phyloP scores from a whole-genome alignment of 495 filamentous ascomycete species.

The Lindgomyces ingoldianus region DNA sequence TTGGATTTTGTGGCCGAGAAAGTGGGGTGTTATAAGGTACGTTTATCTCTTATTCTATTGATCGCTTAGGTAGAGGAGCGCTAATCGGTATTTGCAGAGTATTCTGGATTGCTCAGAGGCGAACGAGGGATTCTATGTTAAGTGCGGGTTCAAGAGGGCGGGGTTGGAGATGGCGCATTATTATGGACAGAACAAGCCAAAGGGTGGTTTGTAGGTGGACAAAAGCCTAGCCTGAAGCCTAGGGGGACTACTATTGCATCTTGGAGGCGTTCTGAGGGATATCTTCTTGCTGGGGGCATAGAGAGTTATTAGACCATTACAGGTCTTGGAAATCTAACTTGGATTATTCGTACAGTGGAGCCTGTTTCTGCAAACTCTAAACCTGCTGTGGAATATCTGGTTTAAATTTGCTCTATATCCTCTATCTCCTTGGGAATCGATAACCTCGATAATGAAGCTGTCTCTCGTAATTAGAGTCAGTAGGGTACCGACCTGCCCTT shows the following conservation, averaged over 20 bases:
- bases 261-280: slow-evolving; percentile 19
- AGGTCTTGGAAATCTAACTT: too few species aligned
- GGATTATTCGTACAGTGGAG: too few species aligned
- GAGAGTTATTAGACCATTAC: not conserved
- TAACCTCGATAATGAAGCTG: too few species aligned
- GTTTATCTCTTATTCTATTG: too few species aligned
- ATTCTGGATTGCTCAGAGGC: slow-evolving; percentile 77
- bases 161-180: slow-evolving; percentile 98
- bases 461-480: too few species aligned
- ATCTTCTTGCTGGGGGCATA: not conserved
- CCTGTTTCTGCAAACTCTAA: too few species aligned
- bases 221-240: not conserved
- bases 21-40: slow-evolving; percentile 80
- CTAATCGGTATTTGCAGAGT: too few species aligned
- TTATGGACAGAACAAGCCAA: slow-evolving; percentile 57
- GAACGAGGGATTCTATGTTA: slow-evolving; percentile 98
- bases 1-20: slow-evolving; percentile 83
- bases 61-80: too few species aligned
- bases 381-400: too few species aligned
- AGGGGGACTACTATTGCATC: slow-evolving; percentile 1
- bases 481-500: too few species aligned
- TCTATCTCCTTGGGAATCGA: too few species aligned
- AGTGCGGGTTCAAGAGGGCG: slow-evolving; percentile 93
- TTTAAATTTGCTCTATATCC: too few species aligned
- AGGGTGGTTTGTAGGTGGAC: slow-evolving; percentile 16